phyloP scores from a whole-genome alignment of 345 rosid genomes.

The Erodium maritimum region DNA sequence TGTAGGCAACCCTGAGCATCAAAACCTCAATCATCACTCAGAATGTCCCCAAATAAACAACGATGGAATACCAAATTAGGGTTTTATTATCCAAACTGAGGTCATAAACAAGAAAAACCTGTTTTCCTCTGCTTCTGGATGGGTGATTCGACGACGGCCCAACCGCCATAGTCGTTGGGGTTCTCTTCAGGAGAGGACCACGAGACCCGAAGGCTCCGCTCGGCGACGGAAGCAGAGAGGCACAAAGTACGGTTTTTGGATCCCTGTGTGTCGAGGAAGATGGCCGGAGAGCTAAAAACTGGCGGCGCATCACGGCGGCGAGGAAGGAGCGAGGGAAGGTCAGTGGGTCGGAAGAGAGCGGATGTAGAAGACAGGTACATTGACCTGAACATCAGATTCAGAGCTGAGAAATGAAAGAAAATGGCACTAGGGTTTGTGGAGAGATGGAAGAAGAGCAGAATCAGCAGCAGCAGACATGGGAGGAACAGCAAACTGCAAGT shows the following conservation, averaged over 20 bases:
- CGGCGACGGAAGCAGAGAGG: slow-evolving; percentile 31
- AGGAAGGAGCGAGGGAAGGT: slow-evolving; percentile 15
- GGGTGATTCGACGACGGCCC: slow-evolving; percentile 44
- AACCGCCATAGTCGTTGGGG: slow-evolving; percentile 40
- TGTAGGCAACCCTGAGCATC: too few species aligned
- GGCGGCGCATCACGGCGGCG: slow-evolving; percentile 29
- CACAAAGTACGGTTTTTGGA: slow-evolving; percentile 21
- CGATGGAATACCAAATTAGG: not conserved
- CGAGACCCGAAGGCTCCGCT: slow-evolving; percentile 25
- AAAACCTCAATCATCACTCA: too few species aligned
- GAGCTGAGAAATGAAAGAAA: not conserved
- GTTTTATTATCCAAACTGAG: not conserved
- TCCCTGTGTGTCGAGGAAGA: slow-evolving; percentile 12
- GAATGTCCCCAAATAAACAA: too few species aligned
- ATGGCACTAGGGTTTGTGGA: not conserved
- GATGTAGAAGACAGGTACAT: slow-evolving; percentile 16
- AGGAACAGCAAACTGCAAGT: too few species aligned
- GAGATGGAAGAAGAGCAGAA: not conserved
- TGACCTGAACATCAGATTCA: not conserved
- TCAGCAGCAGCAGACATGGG: not conserved
- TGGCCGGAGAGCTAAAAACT: slow-evolving; percentile 11
- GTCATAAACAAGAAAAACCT: slow-evolving; percentile 17
- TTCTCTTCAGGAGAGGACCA: slow-evolving; percentile 34
- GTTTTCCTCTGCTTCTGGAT: slow-evolving; percentile 10
- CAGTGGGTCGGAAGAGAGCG: slow-evolving; percentile 16